Evolutionary conservation across 2,329 filamentous ascomycete genomes (phyloP).

Genomic region (Podosphaera fusca): DNA sequence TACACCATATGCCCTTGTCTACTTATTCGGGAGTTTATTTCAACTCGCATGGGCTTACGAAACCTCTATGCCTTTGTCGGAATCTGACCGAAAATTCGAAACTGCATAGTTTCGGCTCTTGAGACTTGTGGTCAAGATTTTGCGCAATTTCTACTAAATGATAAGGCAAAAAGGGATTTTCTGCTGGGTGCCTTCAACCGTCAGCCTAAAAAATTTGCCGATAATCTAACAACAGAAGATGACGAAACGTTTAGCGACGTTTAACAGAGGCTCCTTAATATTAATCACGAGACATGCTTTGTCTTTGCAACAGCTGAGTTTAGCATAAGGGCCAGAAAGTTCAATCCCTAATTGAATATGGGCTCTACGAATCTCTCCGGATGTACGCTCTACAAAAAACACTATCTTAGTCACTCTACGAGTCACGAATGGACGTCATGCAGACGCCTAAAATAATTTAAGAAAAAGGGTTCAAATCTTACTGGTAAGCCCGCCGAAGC

Average conservation of each 20-base stretch:
- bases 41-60: neutral
- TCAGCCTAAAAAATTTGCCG: neutral
- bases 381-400: too few species aligned
- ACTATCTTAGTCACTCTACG: too few species aligned
- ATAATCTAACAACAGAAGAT: too few species aligned
- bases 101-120: neutral
- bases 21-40: neutral
- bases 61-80: neutral
- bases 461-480: neutral
- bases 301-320: too few species aligned
- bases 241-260: too few species aligned
- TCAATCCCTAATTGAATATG: too few species aligned
- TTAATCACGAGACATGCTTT: neutral
- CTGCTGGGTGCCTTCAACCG: neutral
- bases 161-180: neutral
- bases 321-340: too few species aligned
- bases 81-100: neutral
- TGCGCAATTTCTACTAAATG: neutral
- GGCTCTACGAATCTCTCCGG: neutral
- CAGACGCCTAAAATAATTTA: neutral
- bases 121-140: neutral
- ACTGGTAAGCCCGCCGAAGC: neutral
- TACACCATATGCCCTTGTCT: neutral
- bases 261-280: neutral
- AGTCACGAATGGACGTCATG: too few species aligned